Percentiles rank a stretch among this genome's conserved stretches.
Evolutionary conservation across 176 grass and related monocot species (phyloP).

Genomic region (Elaeis guineensis): DNA sequence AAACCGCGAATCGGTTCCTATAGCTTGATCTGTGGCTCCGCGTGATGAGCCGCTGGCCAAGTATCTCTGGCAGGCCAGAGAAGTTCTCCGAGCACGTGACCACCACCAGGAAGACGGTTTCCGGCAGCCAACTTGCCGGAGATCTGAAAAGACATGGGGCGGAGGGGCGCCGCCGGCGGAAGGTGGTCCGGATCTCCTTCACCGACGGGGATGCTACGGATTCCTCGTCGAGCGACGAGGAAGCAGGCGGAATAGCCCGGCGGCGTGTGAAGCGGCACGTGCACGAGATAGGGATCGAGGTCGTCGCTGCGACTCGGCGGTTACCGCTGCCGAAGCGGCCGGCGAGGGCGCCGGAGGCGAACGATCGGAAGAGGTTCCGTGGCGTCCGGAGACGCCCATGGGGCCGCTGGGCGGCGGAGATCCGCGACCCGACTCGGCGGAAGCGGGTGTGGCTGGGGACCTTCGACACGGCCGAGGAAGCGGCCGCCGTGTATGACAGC

Average conservation of each 20-base stretch:
- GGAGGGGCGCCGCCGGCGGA: background rate
- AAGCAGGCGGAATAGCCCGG: background rate
- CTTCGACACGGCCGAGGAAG: conserved; percentile 46
- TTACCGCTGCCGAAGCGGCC: background rate
- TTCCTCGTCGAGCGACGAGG: conserved; percentile 13
- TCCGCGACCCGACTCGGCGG: conserved; percentile 39
- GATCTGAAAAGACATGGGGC: too few species aligned
- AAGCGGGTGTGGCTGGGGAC: conserved; percentile 33
- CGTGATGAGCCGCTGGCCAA: background rate
- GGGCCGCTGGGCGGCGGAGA: conserved; percentile 61
- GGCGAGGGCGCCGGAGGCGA: background rate
- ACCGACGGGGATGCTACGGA: conserved; percentile 56
- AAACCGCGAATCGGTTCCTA: background rate
- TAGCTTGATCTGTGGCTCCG: background rate
- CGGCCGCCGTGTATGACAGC: conserved; percentile 53
- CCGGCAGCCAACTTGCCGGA: too few species aligned
- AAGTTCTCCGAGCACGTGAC: conserved; percentile 14
- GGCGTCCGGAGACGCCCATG: conserved; percentile 52
- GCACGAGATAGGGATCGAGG: conserved; percentile 23
- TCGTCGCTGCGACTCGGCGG: background rate
- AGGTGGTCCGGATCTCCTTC: conserved; percentile 36
- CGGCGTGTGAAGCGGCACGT: conserved; percentile 37
- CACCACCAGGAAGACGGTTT: background rate
- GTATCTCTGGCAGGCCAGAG: background rate
- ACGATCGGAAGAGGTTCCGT: conserved; percentile 19